Evolutionary conservation across 2,329 filamentous ascomycete species (phyloP), one percentile per base, ranked within the genome.

Genomic region (Chaetomiaceae sp.): DNA sequence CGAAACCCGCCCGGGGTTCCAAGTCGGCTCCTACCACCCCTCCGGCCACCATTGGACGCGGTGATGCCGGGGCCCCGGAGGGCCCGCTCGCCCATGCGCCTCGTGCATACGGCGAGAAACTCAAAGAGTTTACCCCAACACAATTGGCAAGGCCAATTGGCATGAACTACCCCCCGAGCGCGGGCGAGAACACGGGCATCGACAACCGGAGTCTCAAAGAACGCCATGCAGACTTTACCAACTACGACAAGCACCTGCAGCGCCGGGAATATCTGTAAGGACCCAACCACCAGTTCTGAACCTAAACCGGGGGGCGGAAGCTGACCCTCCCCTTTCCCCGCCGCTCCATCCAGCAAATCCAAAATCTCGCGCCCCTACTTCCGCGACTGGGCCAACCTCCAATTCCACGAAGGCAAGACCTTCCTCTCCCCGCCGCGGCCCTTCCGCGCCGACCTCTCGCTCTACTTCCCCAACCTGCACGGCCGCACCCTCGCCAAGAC

Each of bases 401-500:
- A 78, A 48, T 80, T 85, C 60, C 85, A 94, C 72, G 83, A 90
- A 63, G 94, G 94, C 65, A 99, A 99, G 72, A 90, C 90, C 21
- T 99, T 96, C 73, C 75, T 92, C 47, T 85, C 90, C 18, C 92
- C 92, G 33, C 82, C 87, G 4, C 79, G 86, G n/a, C 79, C 92
- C 44, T 97, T 97, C 78, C 87, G 85, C 65, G 79, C 79, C 59
- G 89, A 95, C 34, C 79, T 84, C 47, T 87, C 92, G 5, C 80
- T 96, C 58, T 97, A 87, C 76, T 96, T 99, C 73, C 94, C 94
- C 41, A 99, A 99, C 72, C 76, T 99, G 54, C 81, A 80, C 67
- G 94, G 94, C 41, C 76, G 81, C 61, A 96, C 90, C 2, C 77
- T 96, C 27, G 73, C 80, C 50, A 83, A 81, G 61, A 73, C 73